Evolutionary conservation across 139 green algal genomes (phyloP), one percentile per base, ranked within the genome.

Genomic region (Pseudopediastrum boryanum): DNA sequence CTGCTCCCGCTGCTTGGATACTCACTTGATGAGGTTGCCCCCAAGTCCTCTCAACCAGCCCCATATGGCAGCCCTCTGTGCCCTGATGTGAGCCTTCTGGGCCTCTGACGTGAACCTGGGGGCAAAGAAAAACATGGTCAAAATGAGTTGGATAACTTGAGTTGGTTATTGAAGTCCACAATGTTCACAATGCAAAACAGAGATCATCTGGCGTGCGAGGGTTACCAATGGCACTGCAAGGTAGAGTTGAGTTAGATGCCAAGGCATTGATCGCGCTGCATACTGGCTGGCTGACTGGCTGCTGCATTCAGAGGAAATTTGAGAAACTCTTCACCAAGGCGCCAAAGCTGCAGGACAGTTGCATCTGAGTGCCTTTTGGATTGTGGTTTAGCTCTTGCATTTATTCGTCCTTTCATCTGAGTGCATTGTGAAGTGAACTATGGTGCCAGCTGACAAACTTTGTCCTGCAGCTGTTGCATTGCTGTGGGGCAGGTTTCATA

Each of bases 61-160:
- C 73, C 73, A 65, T 0, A 83, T 68, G 3, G 77, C 50, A n/a
- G 52, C 75, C 12, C 85, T 59, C 63, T 90, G 85, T 29, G 44
- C 61, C 52, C 82, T 87, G 8, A 90, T 63, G 33, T 85, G 58
- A n/a, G 74, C 70, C 59, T 81, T 82, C 41, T 87, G 73, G 29
- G 83, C 82, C 0, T 66, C 42, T 7, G 76, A 69, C 35, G 86
- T 75, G 27, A 87, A 90, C 2, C 52, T 67, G 27, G 8, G 33
- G 10, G 70, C n/a, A n/a, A 23, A 23, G 39, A 12, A 2, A 0
- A 41, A 5, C 10, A 21, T 25, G 33, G 36, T 25, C 29, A 38
- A n/a, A 23, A 54, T 1, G 27, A 0, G n/a, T 38, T 66, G 58
- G 23, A 4, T 10, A 13, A 23, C 13, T 16, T n/a, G 46, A 12